Percentiles rank a stretch among this genome's conserved stretches.
Conservation (phyloP, 1,284 basidiomycete species). For the Ustilago trichophora region DNA sequence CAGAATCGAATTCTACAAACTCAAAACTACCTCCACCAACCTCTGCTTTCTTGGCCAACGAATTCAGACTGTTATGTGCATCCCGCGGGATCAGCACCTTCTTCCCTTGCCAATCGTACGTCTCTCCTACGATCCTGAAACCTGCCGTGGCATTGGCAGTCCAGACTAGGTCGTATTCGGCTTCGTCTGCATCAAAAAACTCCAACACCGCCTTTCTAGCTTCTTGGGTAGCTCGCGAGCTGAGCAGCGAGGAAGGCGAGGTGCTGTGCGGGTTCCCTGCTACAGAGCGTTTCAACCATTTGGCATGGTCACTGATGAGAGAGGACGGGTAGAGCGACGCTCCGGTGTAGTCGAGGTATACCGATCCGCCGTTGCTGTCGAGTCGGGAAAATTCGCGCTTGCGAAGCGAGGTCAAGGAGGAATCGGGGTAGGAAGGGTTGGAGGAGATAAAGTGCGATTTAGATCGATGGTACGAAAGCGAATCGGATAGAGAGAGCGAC, state of each 20-base stretch:
- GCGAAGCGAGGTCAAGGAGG: conserved; percentile 4
- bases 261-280: conserved; percentile 33
- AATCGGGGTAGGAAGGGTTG: conserved; percentile 5
- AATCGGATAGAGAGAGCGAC: not conserved
- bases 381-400: conserved; percentile 18
- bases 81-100: conserved; percentile 22
- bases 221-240: not conserved
- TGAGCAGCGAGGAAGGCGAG: conserved; percentile 7
- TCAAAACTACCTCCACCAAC: conserved; percentile 1
- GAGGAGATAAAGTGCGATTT: conserved; percentile 3
- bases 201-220: conserved; percentile 9
- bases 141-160: conserved; percentile 23
- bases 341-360: conserved; percentile 40
- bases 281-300: not conserved
- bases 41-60: conserved; percentile 3
- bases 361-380: not conserved
- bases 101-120: conserved; percentile 9
- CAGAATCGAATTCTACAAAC: conserved; percentile 21
- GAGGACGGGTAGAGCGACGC: conserved; percentile 2
- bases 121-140: conserved; percentile 20
- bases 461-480: conserved; percentile 3
- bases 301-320: not conserved
- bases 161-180: conserved; percentile 31
- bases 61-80: conserved; percentile 35
- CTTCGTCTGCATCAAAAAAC: conserved; percentile 24